phyloP scores from a whole-genome alignment of 1,284 basidiomycete species.

The Lentinula novae-zelandiae region DNA sequence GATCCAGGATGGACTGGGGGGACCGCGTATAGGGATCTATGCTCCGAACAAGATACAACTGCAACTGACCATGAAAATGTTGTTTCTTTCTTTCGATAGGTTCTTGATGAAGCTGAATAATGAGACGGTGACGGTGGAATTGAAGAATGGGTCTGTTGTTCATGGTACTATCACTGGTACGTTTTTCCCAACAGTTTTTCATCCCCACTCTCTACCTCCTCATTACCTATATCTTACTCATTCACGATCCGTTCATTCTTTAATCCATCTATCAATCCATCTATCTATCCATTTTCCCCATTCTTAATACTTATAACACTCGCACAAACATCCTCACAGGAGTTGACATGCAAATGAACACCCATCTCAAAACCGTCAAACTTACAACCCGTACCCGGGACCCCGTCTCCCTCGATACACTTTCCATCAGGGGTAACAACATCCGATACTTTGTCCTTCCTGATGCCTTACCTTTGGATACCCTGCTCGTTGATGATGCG shows the following conservation, averaged over 20 bases:
- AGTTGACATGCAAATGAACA: slow-evolving; percentile 98
- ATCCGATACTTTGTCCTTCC: slow-evolving; percentile 95
- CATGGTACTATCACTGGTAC: slow-evolving; percentile 96
- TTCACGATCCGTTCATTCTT: background rate
- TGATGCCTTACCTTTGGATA: slow-evolving; percentile 94
- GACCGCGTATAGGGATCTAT: background rate
- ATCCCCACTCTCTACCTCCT: background rate
- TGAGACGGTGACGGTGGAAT: slow-evolving; percentile 97
- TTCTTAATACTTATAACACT: too few species aligned
- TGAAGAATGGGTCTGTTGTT: slow-evolving; percentile 96
- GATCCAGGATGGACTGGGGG: background rate
- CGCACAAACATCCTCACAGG: slow-evolving; percentile 41
- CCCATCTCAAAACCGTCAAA: slow-evolving; percentile 95
- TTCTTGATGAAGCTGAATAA: slow-evolving; percentile 99
- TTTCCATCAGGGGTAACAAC: slow-evolving; percentile 91
- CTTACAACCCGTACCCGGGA: slow-evolving; percentile 90
- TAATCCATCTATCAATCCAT: slow-evolving; percentile 2
- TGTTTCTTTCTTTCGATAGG: slow-evolving; percentile 37
- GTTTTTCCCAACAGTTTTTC: slow-evolving; percentile 19
- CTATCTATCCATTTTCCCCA: background rate
- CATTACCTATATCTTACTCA: background rate
- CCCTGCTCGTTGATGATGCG: slow-evolving; percentile 94
- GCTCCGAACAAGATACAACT: background rate
- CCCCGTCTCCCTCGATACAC: slow-evolving; percentile 75
- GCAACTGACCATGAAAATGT: slow-evolving; percentile 1